phyloP scores from a whole-genome alignment of 2,329 filamentous ascomycete genomes.

The Plenodomus biglobosus region DNA sequence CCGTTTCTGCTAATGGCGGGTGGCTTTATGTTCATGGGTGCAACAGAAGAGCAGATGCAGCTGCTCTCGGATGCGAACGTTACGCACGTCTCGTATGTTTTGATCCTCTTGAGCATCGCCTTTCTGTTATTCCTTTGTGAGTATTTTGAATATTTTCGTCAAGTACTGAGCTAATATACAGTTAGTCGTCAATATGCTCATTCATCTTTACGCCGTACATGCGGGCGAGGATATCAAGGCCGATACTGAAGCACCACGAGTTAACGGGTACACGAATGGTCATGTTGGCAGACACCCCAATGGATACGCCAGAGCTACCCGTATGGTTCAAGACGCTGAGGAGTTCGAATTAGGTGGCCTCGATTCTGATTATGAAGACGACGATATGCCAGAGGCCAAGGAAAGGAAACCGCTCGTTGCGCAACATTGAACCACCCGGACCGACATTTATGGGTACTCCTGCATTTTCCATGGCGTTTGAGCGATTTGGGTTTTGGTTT shows the following conservation, averaged over 20 bases:
- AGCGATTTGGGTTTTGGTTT: not conserved
- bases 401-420: conserved; percentile 22
- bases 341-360: conserved; percentile 92
- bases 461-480: not conserved
- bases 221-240: conserved; percentile 45
- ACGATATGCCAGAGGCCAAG: conserved; percentile 27
- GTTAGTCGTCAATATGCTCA: conserved; percentile 75
- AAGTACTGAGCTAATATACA: conserved; percentile 12
- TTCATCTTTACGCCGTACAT: conserved; percentile 76
- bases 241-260: conserved; percentile 39
- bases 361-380: conserved; percentile 82
- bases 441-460: not conserved
- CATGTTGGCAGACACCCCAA: conserved; percentile 27
- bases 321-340: conserved; percentile 74
- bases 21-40: conserved; percentile 96
- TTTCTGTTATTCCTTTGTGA: conserved; percentile 86
- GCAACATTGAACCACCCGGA: conserved; percentile 10
- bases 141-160: conserved; percentile 21
- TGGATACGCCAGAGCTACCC: conserved; percentile 54
- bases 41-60: conserved; percentile 93
- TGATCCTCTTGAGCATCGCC: conserved; percentile 87
- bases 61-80: conserved; percentile 73
- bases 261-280: conserved; percentile 26
- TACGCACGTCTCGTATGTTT: conserved; percentile 86
- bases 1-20: conserved; percentile 82